Evolutionary conservation across 306 rosid genomes (phyloP).

Genomic region (Clitoria ternatea): DNA sequence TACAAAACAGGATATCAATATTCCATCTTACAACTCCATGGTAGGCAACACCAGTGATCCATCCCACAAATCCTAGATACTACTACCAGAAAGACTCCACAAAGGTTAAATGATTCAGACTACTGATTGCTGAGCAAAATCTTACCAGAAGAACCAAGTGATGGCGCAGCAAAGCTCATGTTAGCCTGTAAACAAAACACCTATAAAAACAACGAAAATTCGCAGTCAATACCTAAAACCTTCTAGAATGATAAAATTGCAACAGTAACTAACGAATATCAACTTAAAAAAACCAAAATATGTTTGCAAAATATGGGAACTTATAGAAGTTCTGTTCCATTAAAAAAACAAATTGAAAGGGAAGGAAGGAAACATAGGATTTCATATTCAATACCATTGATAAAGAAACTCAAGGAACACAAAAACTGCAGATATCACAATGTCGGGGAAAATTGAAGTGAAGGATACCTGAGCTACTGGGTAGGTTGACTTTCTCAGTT

Average conservation of each 20-base stretch:
- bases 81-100: background rate
- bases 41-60: background rate
- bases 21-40: background rate
- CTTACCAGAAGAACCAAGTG: constrained; percentile 81
- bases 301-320: background rate
- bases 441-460: background rate
- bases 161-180: constrained; percentile 78
- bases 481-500: background rate
- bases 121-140: constrained; percentile 19
- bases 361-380: background rate
- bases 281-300: background rate
- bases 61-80: background rate
- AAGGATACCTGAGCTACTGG: background rate
- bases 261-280: background rate
- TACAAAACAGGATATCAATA: background rate
- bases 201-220: constrained; percentile 20
- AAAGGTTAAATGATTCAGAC: background rate
- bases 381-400: background rate
- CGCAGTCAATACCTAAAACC: background rate
- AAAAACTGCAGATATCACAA: background rate
- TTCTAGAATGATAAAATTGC: background rate
- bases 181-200: constrained; percentile 39
- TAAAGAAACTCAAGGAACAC: background rate
- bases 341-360: background rate
- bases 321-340: background rate